A percentile compares a stretch with the other conserved stretches of the same genome.
phyloP scores from a whole-genome alignment of 2,329 filamentous ascomycete genomes.

The Fusarium floridanum region DNA sequence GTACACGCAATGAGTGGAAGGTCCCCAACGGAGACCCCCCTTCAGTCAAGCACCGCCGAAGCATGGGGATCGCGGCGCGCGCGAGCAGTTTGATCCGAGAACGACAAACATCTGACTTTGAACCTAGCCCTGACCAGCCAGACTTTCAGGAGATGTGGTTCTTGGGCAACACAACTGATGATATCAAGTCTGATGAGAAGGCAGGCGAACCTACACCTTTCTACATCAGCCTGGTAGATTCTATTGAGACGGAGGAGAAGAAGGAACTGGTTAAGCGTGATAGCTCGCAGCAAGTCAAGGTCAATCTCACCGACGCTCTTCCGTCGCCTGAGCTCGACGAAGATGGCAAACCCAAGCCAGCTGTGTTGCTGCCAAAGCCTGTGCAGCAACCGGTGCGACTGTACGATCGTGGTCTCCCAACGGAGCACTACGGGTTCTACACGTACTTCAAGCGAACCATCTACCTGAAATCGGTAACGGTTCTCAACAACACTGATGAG shows the following conservation, averaged over 20 bases:
- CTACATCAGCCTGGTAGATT: constrained; percentile 79
- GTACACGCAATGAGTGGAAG: constrained; percentile 65
- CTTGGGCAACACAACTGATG: constrained; percentile 87
- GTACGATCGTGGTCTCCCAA: constrained; percentile 82
- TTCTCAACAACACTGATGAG: constrained; percentile 60
- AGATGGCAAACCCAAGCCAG: constrained; percentile 80
- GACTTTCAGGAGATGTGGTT: constrained; percentile 80
- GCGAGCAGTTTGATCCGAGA: constrained; percentile 42
- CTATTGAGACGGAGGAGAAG: constrained; percentile 53
- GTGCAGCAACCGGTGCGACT: constrained; percentile 84
- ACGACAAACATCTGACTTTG: constrained; percentile 51
- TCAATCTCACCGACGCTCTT: constrained; percentile 60
- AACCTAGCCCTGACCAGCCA: constrained; percentile 69
- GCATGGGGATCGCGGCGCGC: constrained; percentile 40
- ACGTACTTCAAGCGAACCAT: constrained; percentile 90
- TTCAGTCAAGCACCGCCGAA: constrained; percentile 42
- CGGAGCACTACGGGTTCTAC: constrained; percentile 95
- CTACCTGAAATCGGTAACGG: constrained; percentile 75
- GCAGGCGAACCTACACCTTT: constrained; percentile 90
- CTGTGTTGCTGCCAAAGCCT: constrained; percentile 78
- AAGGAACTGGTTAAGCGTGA: constrained; percentile 43
- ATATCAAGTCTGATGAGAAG: constrained; percentile 74
- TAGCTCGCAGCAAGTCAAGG: constrained; percentile 36
- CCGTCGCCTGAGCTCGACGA: constrained; percentile 72
- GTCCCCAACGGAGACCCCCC: constrained; percentile 56